These are phyloP conservation scores for Sclerotinia subarctica DNA, from an alignment of 2,329 filamentous ascomycete species.

Conservation along the genomic window DNA sequence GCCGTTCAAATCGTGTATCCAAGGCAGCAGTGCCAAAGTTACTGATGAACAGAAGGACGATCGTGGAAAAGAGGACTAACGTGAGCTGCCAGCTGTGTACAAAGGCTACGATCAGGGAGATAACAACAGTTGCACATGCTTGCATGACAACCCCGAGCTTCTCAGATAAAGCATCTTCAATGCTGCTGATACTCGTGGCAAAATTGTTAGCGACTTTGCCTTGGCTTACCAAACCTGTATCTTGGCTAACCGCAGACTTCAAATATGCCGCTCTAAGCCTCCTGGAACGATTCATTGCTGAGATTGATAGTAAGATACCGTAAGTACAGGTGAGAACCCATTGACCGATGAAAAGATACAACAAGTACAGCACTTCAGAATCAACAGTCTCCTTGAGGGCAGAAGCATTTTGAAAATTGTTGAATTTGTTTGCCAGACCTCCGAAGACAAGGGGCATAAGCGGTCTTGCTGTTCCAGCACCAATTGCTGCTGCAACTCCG, in stretches of 20 bases:
- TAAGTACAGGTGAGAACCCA: conserved; percentile 4
- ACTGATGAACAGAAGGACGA: conserved; percentile 41
- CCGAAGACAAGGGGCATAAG: conserved; percentile 64
- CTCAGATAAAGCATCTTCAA: conserved; percentile 53
- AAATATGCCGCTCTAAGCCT: conserved; percentile 13
- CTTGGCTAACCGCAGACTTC: conserved; percentile 16
- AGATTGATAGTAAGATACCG: conserved; percentile 17
- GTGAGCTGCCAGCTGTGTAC: conserved; percentile 88
- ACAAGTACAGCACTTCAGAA: conserved; percentile 11
- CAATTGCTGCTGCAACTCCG: conserved; percentile 42
- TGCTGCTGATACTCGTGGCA: conserved; percentile 8
- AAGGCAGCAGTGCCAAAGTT: conserved; percentile 8
- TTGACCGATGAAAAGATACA: conserved; percentile 21
- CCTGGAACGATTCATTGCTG: conserved; percentile 14
- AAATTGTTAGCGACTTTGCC: conserved; percentile 1
- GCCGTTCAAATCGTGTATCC: conserved; percentile 4
- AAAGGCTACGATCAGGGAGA: conserved; percentile 84
- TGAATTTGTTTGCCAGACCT: conserved; percentile 51
- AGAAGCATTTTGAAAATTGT: conserved; percentile 3
- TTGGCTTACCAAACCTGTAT: conserved; percentile 5
- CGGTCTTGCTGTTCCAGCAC: conserved; percentile 56
- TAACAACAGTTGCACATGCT: conserved; percentile 74
- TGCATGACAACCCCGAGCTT: conserved; percentile 75
- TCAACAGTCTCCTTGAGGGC: conserved; percentile 5
- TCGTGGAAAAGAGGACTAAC: conserved; percentile 74